Percentiles rank a stretch among this genome's conserved stretches.
phyloP scores from a whole-genome alignment of 1,139 yeast species.

The Pichia norvegensis region DNA sequence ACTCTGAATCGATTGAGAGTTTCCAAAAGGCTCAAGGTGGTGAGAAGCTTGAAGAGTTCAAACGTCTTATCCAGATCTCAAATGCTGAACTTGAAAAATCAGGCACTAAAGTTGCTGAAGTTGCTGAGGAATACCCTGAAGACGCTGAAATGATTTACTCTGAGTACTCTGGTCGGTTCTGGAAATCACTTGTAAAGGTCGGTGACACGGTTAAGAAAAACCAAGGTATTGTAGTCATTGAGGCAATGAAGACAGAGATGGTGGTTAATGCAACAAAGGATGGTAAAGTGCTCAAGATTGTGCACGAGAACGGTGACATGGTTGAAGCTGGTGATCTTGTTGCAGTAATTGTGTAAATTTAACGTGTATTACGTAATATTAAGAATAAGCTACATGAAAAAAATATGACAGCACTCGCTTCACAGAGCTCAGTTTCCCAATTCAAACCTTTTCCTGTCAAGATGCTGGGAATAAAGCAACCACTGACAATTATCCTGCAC shows the following conservation, averaged over 20 bases:
- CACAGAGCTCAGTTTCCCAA: no score
- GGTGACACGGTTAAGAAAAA: constrained; percentile 74
- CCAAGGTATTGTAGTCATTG: constrained; percentile 80
- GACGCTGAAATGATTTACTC: constrained; percentile 80
- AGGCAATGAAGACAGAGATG: constrained; percentile 99
- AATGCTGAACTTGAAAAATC: constrained; percentile 61
- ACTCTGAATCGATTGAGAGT: constrained; percentile 62
- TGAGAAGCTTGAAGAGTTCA: constrained; percentile 78
- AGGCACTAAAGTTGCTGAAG: constrained; percentile 34
- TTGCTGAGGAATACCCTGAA: constrained; percentile 55
- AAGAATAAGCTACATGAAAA: no score
- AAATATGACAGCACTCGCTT: no score
- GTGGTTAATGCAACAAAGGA: constrained; percentile 61
- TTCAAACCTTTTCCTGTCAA: no score
- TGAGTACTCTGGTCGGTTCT: constrained; percentile 91
- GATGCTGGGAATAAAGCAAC: background rate
- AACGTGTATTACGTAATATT: background rate
- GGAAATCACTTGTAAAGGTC: constrained; percentile 80
- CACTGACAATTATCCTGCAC: background rate
- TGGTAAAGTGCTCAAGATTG: constrained; percentile 73
- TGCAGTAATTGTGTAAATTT: constrained; percentile 40
- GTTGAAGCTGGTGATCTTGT: constrained; percentile 94
- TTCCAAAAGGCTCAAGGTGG: constrained; percentile 66
- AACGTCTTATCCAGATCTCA: constrained; percentile 71
- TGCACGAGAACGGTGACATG: constrained; percentile 86